Evolutionary conservation across 768 basidiomycete genomes (phyloP).

Genomic region (Pholiota molesta): DNA sequence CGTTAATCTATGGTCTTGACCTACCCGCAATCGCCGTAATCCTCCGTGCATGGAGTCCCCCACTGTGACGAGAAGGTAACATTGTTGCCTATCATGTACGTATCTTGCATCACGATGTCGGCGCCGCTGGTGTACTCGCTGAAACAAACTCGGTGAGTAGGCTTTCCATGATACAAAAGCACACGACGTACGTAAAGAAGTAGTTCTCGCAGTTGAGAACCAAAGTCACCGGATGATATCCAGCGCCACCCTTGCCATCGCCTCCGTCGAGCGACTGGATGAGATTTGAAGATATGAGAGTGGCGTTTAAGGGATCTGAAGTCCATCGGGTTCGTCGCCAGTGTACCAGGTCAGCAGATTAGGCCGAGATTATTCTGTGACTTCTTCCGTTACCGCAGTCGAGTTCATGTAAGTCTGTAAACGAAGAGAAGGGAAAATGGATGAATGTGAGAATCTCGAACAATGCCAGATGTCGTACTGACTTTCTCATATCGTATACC

Average conservation of each 20-base stretch:
- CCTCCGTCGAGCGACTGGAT: constrained; percentile 62
- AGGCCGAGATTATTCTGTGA: constrained; percentile 62
- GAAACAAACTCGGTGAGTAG: not conserved
- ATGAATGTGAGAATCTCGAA: not conserved
- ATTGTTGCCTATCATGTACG: constrained; percentile 62
- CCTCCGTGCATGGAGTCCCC: constrained; percentile 62
- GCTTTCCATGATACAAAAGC: not conserved
- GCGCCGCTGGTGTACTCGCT: constrained; percentile 56
- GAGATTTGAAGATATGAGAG: constrained; percentile 51
- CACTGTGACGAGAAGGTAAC: constrained; percentile 64
- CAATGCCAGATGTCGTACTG: constrained; percentile 16
- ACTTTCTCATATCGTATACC: constrained; percentile 84
- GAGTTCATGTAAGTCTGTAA: constrained; percentile 65
- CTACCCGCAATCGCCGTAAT: constrained; percentile 77
- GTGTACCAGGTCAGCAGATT: constrained; percentile 80
- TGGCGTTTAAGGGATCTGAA: constrained; percentile 66
- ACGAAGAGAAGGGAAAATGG: not conserved
- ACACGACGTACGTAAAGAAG: constrained; percentile 48
- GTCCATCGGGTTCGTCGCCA: constrained; percentile 77
- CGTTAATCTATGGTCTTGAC: constrained; percentile 21
- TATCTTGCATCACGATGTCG: constrained; percentile 74
- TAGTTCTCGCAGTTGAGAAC: constrained; percentile 72
- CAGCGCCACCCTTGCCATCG: constrained; percentile 47
- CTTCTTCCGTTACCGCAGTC: constrained; percentile 65
- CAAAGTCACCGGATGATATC: constrained; percentile 68